Evolutionary conservation across 176 grass and related monocot species (phyloP).

Genomic region (Musa troglodytarum): DNA sequence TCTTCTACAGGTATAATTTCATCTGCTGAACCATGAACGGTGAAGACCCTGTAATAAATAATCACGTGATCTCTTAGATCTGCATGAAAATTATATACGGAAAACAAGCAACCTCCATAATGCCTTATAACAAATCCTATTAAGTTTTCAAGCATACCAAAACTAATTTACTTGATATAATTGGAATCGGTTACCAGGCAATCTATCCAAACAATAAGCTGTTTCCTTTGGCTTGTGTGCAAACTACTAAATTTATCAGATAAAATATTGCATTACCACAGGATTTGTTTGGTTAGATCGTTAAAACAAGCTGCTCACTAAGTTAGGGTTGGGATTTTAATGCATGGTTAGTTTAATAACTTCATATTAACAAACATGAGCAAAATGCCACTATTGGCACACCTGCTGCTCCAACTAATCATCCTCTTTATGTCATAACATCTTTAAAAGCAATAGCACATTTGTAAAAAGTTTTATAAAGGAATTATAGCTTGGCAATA

Average conservation of each 20-base stretch:
- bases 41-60: constrained; percentile 11
- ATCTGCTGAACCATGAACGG: constrained; percentile 16
- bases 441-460: background rate
- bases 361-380: background rate
- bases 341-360: background rate
- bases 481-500: background rate
- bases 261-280: too few relatives aligned
- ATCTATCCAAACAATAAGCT: background rate
- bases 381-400: background rate
- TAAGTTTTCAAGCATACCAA: background rate
- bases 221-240: background rate
- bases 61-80: background rate
- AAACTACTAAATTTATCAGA: too few relatives aligned
- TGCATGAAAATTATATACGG: background rate
- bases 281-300: background rate
- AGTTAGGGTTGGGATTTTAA: background rate
- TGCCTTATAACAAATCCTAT: background rate
- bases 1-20: constrained; percentile 18
- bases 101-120: background rate
- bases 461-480: background rate
- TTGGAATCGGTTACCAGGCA: background rate
- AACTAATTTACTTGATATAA: background rate
- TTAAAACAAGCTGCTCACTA: background rate
- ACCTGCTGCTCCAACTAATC: background rate
- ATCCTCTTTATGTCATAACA: background rate